A percentile compares a stretch with the other conserved stretches of the same genome.
Conservation (phyloP, 331 rosid species). For the Dryas integrifolia region DNA sequence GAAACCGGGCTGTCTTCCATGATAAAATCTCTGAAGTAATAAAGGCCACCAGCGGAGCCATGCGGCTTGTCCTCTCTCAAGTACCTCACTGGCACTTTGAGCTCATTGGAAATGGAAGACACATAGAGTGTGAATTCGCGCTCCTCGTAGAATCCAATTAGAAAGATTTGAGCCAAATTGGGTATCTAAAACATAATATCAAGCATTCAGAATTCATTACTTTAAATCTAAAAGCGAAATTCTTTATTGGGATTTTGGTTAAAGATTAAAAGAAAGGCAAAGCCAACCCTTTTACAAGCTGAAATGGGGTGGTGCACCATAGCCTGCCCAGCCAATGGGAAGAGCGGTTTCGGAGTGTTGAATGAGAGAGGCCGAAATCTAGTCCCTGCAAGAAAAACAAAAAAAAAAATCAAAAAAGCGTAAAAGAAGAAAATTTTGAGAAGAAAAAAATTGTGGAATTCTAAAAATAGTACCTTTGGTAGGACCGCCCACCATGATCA, state of each 20-base stretch:
- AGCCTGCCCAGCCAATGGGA: conserved; percentile 94
- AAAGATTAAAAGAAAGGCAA: conserved; percentile 12
- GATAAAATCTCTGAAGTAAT: conserved; percentile 74
- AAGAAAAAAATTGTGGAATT: not conserved
- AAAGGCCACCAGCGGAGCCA: conserved; percentile 89
- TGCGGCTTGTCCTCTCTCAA: conserved; percentile 96
- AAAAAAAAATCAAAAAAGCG: conserved; percentile 8
- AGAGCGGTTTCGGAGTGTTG: conserved; percentile 90
- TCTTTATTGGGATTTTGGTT: conserved; percentile 1
- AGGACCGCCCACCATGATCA: conserved; percentile 95
- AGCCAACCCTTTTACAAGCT: conserved; percentile 85
- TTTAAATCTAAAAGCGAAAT: not conserved
- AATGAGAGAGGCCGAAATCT: conserved; percentile 97
- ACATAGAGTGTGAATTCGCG: conserved; percentile 88
- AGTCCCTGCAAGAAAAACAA: conserved; percentile 52
- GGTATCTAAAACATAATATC: conserved; percentile 55
- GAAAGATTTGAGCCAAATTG: conserved; percentile 77
- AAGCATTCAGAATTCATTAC: not conserved
- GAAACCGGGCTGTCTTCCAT: conserved; percentile 90
- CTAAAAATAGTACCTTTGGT: conserved; percentile 58
- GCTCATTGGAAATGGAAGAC: conserved; percentile 88
- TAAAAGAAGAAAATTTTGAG: not conserved
- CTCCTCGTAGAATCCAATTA: conserved; percentile 89
- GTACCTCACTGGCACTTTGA: conserved; percentile 95
- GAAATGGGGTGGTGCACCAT: conserved; percentile 96